Percentiles rank a stretch among this genome's conserved stretches.
phyloP scores from a whole-genome alignment of 345 rosid genomes.

The Rhizophora mangle region DNA sequence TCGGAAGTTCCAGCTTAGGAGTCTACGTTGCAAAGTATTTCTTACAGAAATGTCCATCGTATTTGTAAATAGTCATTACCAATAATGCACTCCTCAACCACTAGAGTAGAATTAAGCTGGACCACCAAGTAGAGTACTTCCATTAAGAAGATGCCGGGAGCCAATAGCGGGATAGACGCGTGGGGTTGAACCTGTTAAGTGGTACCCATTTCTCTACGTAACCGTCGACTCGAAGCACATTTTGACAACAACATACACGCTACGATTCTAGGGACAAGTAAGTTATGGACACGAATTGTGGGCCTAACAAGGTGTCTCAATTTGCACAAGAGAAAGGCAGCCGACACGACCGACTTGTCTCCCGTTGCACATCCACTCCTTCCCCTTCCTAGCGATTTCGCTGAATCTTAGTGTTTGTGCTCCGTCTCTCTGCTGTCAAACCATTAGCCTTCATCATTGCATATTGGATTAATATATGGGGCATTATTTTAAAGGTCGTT shows the following conservation, averaged over 20 bases:
- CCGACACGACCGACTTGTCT: constrained; percentile 26
- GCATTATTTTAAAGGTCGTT: constrained; percentile 3
- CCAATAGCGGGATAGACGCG: neutral
- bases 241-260: neutral
- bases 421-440: neutral
- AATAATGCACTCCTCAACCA: constrained; percentile 6
- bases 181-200: constrained; percentile 8
- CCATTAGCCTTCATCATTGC: constrained; percentile 3
- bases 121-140: constrained; percentile 20
- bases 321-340: constrained; percentile 15
- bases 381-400: neutral
- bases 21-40: neutral
- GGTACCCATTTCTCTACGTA: neutral
- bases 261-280: constrained; percentile 14
- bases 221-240: neutral
- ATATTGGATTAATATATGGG: neutral
- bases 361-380: constrained; percentile 23
- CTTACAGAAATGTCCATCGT: constrained; percentile 3
- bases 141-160: constrained; percentile 28
- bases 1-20: neutral
- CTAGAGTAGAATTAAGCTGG: constrained; percentile 13
- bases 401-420: constrained; percentile 32
- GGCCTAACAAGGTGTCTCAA: constrained; percentile 2
- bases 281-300: constrained; percentile 8
- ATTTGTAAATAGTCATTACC: constrained; percentile 10